Conservation (phyloP, 495 filamentous ascomycete species). For the Bombardia bombarda region DNA sequence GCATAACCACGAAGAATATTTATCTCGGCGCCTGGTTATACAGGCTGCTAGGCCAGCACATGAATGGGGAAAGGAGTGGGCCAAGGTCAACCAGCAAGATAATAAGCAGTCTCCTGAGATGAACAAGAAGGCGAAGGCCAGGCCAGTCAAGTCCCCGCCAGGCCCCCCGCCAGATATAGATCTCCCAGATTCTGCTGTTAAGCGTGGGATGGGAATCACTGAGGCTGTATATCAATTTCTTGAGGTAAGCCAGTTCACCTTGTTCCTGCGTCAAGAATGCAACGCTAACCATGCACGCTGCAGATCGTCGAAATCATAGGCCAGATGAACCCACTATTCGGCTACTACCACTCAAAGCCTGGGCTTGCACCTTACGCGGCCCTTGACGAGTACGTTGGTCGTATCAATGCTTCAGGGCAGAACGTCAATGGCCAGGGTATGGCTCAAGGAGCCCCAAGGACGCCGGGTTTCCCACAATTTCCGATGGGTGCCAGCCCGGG, state of each 20-base stretch:
- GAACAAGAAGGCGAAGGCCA: conserved; percentile 59
- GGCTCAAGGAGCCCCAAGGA: conserved; percentile 32
- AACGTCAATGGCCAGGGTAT: conserved; percentile 36
- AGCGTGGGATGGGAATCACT: conserved; percentile 50
- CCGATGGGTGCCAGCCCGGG: conserved; percentile 47
- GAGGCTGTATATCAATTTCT: conserved; percentile 57
- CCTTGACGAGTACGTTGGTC: conserved; percentile 51
- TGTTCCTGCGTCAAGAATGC: neutral
- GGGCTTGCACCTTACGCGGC: conserved; percentile 51
- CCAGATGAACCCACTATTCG: conserved; percentile 62
- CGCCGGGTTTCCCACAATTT: conserved; percentile 44
- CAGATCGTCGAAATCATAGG: conserved; percentile 69
- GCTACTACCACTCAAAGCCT: conserved; percentile 50
- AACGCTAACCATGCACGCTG: neutral
- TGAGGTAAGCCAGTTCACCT: conserved; percentile 42
- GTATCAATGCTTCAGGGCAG: conserved; percentile 23
- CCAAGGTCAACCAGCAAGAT: conserved; percentile 44
- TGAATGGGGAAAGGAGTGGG: conserved; percentile 50
- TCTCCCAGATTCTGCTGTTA: conserved; percentile 57
- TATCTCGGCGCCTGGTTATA: conserved; percentile 49
- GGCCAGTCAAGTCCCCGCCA: conserved; percentile 37
- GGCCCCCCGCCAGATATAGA: conserved; percentile 48
- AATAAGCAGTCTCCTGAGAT: conserved; percentile 64
- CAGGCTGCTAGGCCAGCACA: conserved; percentile 46
- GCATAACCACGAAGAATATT: conserved; percentile 56